Percentiles rank a stretch among this genome's conserved stretches.
Evolutionary conservation across 169 alveolate species (phyloP).

Genomic region (Eimeria praecox): DNA sequence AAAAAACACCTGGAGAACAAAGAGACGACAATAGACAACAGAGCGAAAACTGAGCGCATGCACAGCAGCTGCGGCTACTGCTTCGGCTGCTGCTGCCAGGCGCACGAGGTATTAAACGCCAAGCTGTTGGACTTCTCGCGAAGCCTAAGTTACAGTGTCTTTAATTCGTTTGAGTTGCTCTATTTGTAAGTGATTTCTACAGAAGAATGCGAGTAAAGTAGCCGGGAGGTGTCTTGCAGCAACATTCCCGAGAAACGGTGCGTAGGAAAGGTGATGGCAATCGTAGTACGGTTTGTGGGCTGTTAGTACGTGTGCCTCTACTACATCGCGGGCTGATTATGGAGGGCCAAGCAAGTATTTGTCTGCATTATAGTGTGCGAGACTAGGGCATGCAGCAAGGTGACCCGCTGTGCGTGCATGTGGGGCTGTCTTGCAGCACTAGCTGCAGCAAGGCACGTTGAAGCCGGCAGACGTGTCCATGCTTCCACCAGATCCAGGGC

Average conservation of each 20-base stretch:
- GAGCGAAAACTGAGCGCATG: background rate
- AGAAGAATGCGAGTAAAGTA: background rate
- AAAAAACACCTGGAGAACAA: background rate
- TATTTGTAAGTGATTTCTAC: background rate
- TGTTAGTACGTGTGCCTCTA: no score
- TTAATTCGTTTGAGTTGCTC: background rate
- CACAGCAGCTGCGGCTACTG: conserved; percentile 27
- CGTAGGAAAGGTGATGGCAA: background rate
- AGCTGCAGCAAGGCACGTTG: no score
- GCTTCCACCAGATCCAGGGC: no score
- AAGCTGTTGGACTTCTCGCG: background rate
- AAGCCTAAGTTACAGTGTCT: background rate
- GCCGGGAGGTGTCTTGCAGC: background rate
- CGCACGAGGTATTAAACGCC: background rate
- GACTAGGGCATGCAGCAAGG: no score
- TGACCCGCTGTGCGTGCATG: no score
- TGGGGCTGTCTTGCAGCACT: no score
- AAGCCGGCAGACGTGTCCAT: no score
- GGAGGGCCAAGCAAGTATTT: no score
- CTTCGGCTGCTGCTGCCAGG: background rate
- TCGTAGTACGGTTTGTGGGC: background rate
- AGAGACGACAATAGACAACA: background rate
- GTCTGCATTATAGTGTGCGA: no score
- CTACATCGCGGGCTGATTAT: no score
- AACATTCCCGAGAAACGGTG: background rate